Percentiles rank a stretch among this genome's conserved stretches.
phyloP scores from a whole-genome alignment of 257 asterid genomes.

The Galeopsis tetrahit region DNA sequence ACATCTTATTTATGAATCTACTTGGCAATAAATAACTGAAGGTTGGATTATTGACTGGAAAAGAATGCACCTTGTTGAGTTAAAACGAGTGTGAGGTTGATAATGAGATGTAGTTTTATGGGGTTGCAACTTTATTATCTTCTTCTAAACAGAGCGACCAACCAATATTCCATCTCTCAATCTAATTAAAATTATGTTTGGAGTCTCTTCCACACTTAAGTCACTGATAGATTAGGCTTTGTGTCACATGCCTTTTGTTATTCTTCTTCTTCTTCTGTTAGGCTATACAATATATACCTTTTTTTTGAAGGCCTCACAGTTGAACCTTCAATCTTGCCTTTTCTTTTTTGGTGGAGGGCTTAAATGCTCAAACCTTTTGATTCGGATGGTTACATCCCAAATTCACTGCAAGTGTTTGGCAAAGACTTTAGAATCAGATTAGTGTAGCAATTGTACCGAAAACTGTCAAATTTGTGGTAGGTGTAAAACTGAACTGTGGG shows the following conservation, averaged over 20 bases:
- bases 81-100: neutral
- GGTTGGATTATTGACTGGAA: neutral
- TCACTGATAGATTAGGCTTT: slow-evolving; percentile 1
- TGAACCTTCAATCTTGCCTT: slow-evolving; percentile 2
- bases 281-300: neutral
- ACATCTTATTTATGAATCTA: neutral
- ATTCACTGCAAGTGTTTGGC: too few relatives aligned
- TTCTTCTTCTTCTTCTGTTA: neutral
- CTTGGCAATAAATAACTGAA: slow-evolving; percentile 11
- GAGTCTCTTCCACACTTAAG: neutral
- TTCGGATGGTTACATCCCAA: too few relatives aligned
- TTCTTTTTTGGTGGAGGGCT: neutral
- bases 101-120: neutral
- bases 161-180: neutral
- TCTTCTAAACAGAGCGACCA: neutral
- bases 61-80: too few relatives aligned
- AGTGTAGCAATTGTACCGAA: neutral
- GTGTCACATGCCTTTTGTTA: neutral
- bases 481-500: neutral
- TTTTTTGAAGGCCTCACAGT: slow-evolving; percentile 8
- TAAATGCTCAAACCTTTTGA: neutral
- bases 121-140: neutral
- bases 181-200: neutral
- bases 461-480: neutral
- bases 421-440: neutral